A percentile compares a stretch with the other conserved stretches of the same genome.
phyloP scores from a whole-genome alignment of 1,284 basidiomycete genomes.

The Boletus hoseneyae region DNA sequence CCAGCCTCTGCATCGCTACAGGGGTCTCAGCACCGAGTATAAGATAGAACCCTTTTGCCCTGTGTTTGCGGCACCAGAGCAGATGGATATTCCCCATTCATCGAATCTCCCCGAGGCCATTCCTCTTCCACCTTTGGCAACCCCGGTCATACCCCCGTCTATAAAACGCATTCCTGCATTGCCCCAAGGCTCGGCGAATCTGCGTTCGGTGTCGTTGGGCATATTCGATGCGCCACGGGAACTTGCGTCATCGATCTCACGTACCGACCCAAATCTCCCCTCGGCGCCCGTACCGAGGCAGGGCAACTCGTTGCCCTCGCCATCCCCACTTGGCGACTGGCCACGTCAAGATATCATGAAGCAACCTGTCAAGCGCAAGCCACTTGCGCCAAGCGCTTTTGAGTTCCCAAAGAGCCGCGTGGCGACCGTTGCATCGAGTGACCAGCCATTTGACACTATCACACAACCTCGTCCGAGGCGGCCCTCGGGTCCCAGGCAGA shows the following conservation, averaged over 20 bases:
- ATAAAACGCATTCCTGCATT: constrained; percentile 13
- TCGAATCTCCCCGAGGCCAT: constrained; percentile 27
- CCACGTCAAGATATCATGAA: constrained; percentile 48
- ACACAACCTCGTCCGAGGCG: constrained; percentile 36
- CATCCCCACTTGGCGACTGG: constrained; percentile 56
- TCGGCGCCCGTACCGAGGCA: constrained; percentile 12
- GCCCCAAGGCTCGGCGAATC: background rate
- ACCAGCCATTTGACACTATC: constrained; percentile 1
- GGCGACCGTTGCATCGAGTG: background rate
- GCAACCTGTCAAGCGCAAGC: constrained; percentile 31
- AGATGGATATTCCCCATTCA: constrained; percentile 19
- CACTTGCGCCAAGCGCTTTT: constrained; percentile 22
- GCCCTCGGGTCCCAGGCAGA: constrained; percentile 34
- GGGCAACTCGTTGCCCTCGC: constrained; percentile 28
- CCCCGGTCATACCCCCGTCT: constrained; percentile 4
- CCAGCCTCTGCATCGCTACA: constrained; percentile 35
- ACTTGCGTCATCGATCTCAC: constrained; percentile 25
- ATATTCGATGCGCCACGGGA: constrained; percentile 9
- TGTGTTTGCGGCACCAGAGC: constrained; percentile 18
- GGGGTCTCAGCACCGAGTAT: constrained; percentile 41
- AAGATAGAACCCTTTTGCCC: constrained; percentile 46
- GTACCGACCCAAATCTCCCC: constrained; percentile 31
- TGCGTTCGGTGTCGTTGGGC: constrained; percentile 10
- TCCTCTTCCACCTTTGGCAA: constrained; percentile 16
- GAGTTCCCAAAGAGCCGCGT: constrained; percentile 20